phyloP scores from a whole-genome alignment of 2,329 filamentous ascomycete species.

The Cylindrodendrum hubeiense region DNA sequence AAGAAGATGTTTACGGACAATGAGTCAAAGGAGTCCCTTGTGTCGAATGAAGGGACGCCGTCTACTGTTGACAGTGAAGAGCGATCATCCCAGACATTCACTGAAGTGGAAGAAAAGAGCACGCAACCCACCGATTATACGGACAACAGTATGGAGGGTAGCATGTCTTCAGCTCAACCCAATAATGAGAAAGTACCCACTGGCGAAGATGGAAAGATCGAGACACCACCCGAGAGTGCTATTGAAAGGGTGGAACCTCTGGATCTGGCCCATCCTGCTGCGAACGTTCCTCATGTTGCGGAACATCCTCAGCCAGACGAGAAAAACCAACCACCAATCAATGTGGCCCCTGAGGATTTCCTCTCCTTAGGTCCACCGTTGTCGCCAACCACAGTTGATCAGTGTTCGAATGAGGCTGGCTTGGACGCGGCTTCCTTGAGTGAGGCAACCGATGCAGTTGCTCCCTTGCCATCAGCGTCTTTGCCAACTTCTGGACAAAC shows the following conservation, averaged over 20 bases:
- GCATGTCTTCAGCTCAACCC: conserved; percentile 42
- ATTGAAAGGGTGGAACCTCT: conserved; percentile 63
- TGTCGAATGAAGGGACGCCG: conserved; percentile 74
- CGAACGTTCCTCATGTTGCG: conserved; percentile 36
- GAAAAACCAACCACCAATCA: background rate
- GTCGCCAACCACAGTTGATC: conserved; percentile 32
- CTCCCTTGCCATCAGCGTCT: conserved; percentile 24
- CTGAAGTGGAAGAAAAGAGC: conserved; percentile 61
- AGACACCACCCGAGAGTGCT: conserved; percentile 48
- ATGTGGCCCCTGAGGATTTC: conserved; percentile 23
- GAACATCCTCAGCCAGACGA: conserved; percentile 26
- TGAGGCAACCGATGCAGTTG: conserved; percentile 24
- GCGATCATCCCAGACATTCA: conserved; percentile 58
- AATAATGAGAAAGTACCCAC: conserved; percentile 37
- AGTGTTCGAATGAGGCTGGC: conserved; percentile 3
- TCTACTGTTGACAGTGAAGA: conserved; percentile 67
- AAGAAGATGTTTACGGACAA: conserved; percentile 96
- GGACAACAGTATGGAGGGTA: conserved; percentile 50
- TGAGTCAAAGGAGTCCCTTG: conserved; percentile 81
- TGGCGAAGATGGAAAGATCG: conserved; percentile 48
- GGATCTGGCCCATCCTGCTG: conserved; percentile 59
- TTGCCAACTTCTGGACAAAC: conserved; percentile 34
- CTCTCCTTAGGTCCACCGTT: conserved; percentile 34
- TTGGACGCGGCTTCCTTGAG: conserved; percentile 24
- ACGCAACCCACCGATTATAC: conserved; percentile 57